phyloP scores from a whole-genome alignment of 331 rosid genomes.

The Dryas integrifolia region DNA sequence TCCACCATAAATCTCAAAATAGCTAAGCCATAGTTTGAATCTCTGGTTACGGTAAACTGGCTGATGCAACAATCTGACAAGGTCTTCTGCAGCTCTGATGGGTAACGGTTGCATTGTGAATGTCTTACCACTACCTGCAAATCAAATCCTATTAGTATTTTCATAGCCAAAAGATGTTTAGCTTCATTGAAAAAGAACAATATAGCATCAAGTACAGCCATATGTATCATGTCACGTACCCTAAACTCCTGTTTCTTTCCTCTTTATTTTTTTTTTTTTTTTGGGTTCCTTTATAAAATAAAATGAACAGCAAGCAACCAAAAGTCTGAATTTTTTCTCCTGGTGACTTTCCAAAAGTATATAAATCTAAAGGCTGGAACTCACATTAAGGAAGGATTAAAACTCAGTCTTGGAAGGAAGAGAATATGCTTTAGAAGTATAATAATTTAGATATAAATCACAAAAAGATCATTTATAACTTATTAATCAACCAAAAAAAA shows the following conservation, averaged over 20 bases:
- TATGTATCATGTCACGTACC: neutral
- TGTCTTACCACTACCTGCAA: constrained; percentile 93
- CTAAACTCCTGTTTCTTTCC: neutral
- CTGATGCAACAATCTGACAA: constrained; percentile 74
- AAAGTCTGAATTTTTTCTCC: neutral
- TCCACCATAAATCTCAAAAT: constrained; percentile 95
- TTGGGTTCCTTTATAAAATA: neutral
- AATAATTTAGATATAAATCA: neutral
- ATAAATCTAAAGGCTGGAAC: neutral
- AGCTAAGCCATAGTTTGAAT: constrained; percentile 98
- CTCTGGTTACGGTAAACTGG: constrained; percentile 83
- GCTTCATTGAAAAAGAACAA: neutral
- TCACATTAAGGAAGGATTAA: neutral
- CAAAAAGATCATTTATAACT: neutral
- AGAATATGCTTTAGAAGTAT: neutral
- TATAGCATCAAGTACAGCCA: neutral
- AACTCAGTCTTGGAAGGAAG: neutral
- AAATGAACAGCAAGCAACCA: neutral
- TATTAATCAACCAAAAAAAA: neutral
- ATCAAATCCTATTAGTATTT: constrained; percentile 30
- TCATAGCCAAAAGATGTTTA: neutral
- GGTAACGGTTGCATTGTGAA: constrained; percentile 97
- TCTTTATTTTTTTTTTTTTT: neutral
- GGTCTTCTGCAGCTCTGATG: constrained; percentile 86
- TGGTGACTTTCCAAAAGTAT: neutral